Base-by-base conservation (phyloP, 1,284 basidiomycete species). In the Prillingera fragicola region DNA sequence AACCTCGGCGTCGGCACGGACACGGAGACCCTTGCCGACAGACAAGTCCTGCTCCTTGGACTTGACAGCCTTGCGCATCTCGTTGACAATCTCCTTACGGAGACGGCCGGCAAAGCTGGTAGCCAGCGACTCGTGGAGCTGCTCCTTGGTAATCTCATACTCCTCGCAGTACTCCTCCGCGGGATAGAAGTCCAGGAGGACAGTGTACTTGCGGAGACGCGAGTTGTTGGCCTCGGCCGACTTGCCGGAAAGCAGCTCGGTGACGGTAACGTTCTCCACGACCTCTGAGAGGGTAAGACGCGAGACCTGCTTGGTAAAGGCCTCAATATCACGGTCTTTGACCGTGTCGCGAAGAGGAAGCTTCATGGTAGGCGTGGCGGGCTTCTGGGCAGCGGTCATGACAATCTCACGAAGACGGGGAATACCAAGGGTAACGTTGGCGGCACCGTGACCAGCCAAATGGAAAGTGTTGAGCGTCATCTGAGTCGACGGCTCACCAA, bases 401-500 rank as follows among this genome's bases (percentile, higher is more conserved):
- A 99, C 89, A 61, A 99, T 97, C 74, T 99, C 95, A 70, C 94
- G 84, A 19, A 99, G 77, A 72, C 95, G 92, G 36, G 95, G 95
- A 58, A 99, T 98, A 80, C 95, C 95, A 37, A 99, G 80, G 2
- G 95, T 99, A 52, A 99, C 95, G 70, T 99, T 99, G 28, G 95
- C 94, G 47, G 95, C 94, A 73, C 95, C 95, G 70, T 98, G 95
- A 59, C 94, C 89, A 55, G 91, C 91, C 69, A 98, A 96, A 76
- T 99, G 95, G 82, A 99, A 99, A 8, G 95, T 99, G 71, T 99
- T 99, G 56, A 99, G 75, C 23, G 95, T 99, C 95, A 99, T 99
- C 70, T 99, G 95, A 2, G 95, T 99, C 19, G 95, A 98, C 4
- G 95, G 95, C 71, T 99, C 95, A 49, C 95, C 95, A 36, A 99